phyloP scores from a whole-genome alignment of 169 alveolate species.

The Amoebophrya sp. region DNA sequence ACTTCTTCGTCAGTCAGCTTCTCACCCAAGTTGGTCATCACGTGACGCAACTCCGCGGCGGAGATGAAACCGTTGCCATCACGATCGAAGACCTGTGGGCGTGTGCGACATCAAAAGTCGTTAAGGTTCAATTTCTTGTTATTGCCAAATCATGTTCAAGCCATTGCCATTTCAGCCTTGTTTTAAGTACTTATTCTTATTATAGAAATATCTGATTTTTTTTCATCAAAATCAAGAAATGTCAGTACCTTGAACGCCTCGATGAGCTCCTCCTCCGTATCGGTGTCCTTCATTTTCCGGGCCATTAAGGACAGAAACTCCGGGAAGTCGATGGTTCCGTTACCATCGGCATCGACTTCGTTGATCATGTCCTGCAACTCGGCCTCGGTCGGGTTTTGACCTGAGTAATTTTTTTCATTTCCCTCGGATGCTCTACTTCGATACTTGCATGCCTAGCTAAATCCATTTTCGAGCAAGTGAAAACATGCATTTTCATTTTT shows the following conservation, averaged over 20 bases:
- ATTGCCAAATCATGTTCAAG: too few relatives aligned
- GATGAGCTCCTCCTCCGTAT: conserved; percentile 93
- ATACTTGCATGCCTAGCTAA: too few relatives aligned
- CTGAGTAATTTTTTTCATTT: conserved; percentile 67
- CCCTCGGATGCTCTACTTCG: conserved; percentile 90
- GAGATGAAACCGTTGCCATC: conserved; percentile 94
- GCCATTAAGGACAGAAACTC: conserved; percentile 97
- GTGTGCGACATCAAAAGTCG: too few relatives aligned
- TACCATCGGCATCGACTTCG: conserved; percentile 86
- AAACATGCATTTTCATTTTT: too few relatives aligned
- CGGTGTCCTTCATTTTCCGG: conserved; percentile 96
- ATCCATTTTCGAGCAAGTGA: too few relatives aligned
- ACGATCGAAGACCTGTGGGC: conserved; percentile 83
- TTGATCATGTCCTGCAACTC: conserved; percentile 88
- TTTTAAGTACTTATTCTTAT: too few relatives aligned
- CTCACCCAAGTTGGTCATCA: conserved; percentile 96
- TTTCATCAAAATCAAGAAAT: too few relatives aligned
- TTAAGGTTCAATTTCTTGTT: too few relatives aligned
- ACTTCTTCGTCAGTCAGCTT: conserved; percentile 96
- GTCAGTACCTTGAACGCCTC: conserved; percentile 82
- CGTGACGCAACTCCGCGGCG: conserved; percentile 97
- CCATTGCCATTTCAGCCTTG: too few relatives aligned
- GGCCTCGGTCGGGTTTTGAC: conserved; percentile 95
- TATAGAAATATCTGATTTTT: too few relatives aligned
- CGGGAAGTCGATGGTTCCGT: conserved; percentile 93